A percentile compares a stretch with the other conserved stretches of the same genome.
Evolutionary conservation across 73 alveolate genomes (phyloP).

Genomic region (Strombidium stylifer): DNA sequence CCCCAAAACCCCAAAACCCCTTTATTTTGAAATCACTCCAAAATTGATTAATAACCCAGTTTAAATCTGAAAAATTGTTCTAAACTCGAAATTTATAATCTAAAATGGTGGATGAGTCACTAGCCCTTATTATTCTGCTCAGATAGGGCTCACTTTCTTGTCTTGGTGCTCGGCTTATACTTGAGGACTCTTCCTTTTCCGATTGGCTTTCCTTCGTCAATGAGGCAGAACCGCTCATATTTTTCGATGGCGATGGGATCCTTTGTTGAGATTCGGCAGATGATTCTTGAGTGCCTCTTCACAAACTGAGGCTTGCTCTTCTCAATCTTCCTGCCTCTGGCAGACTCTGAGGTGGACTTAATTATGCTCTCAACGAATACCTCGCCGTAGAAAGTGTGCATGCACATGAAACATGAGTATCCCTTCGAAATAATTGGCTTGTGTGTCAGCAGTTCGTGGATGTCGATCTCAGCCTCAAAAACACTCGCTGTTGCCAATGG

Average conservation of each 20-base stretch:
- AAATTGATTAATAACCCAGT: no score
- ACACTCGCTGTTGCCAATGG: conserved; percentile 35
- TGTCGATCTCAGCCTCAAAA: conserved; percentile 54
- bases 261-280: conserved; percentile 9
- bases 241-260: conserved; percentile 14
- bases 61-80: no score
- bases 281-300: conserved; percentile 30
- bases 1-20: no score
- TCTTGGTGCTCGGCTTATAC: conserved; percentile 38
- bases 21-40: no score
- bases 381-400: conserved; percentile 91
- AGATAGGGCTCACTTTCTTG: no score
- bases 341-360: conserved; percentile 49
- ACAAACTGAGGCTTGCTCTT: conserved; percentile 60
- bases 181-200: conserved; percentile 76
- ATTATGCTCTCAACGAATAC: conserved; percentile 64
- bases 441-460: conserved; percentile 52
- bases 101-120: no score
- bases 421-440: conserved; percentile 65
- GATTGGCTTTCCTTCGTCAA: conserved; percentile 88
- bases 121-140: no score
- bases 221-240: conserved; percentile 73
- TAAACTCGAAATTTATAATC: no score
- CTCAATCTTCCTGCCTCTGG: conserved; percentile 28
- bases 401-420: conserved; percentile 72